Conservation (phyloP, 306 rosid genomes). For the Styphnolobium japonicum region DNA sequence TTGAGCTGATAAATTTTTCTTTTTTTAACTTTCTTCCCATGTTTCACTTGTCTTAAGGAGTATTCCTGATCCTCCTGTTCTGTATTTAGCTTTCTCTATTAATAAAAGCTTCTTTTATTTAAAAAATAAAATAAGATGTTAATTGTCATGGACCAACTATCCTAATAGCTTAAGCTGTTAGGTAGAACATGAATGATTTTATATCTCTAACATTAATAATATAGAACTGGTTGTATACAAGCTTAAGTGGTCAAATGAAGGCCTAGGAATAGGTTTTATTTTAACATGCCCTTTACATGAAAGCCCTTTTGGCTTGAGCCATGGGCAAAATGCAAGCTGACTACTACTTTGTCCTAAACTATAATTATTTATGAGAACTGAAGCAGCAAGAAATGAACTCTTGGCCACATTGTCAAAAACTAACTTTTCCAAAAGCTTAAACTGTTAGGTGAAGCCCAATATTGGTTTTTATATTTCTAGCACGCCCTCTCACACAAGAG, state of each 20-base stretch:
- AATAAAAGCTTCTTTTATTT: not conserved
- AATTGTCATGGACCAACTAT: too few relatives aligned
- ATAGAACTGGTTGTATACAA: conserved; percentile 12
- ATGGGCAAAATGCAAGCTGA: conserved; percentile 8
- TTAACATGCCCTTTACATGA: not conserved
- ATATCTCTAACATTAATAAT: too few relatives aligned
- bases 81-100: conserved; percentile 4
- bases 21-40: not conserved
- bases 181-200: too few relatives aligned
- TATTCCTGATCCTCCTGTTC: conserved; percentile 2
- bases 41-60: not conserved
- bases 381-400: conserved; percentile 6
- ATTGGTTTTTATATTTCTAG: too few relatives aligned
- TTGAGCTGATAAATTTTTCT: not conserved
- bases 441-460: too few relatives aligned
- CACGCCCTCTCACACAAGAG: too few relatives aligned
- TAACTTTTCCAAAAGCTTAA: too few relatives aligned
- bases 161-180: too few relatives aligned
- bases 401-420: too few relatives aligned
- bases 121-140: too few relatives aligned
- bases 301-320: not conserved
- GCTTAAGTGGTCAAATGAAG: conserved; percentile 4
- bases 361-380: conserved; percentile 2
- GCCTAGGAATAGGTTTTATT: conserved; percentile 9
- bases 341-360: conserved; percentile 4